Evolutionary conservation across 805 yeast genomes (phyloP).

Genomic region (Candida piceae): DNA sequence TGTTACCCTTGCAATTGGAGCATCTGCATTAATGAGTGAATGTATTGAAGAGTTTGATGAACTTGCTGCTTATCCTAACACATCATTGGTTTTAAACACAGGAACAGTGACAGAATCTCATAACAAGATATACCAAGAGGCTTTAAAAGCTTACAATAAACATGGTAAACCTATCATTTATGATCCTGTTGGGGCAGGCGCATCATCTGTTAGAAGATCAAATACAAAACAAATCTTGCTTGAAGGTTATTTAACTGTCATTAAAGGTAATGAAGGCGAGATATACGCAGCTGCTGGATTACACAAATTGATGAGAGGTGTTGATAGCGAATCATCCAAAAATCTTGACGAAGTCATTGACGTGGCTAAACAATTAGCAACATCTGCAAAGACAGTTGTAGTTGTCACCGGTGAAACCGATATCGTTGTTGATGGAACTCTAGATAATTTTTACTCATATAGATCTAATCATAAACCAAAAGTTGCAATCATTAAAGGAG

Average conservation of each 20-base stretch:
- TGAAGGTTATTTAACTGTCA: constrained; percentile 55
- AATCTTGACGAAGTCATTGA: constrained; percentile 25
- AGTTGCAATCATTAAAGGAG: constrained; percentile 43
- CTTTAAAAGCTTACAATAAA: constrained; percentile 54
- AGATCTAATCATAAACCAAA: constrained; percentile 20
- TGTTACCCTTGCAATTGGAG: constrained; percentile 77
- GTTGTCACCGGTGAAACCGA: constrained; percentile 67
- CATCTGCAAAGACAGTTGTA: constrained; percentile 50
- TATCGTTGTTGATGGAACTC: constrained; percentile 44
- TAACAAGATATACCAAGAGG: constrained; percentile 41
- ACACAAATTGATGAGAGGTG: constrained; percentile 58
- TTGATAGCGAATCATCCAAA: constrained; percentile 40
- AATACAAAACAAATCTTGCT: constrained; percentile 47
- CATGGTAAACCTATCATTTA: constrained; percentile 60
- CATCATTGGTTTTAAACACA: constrained; percentile 62
- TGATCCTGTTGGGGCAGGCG: constrained; percentile 95
- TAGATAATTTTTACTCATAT: neutral
- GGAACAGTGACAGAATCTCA: constrained; percentile 58
- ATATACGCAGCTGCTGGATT: constrained; percentile 55
- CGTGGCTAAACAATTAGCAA: constrained; percentile 47
- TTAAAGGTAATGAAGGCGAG: constrained; percentile 87
- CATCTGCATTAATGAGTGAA: constrained; percentile 87
- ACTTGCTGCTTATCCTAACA: constrained; percentile 49
- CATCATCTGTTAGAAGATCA: constrained; percentile 52
- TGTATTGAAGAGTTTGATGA: constrained; percentile 61